Base-by-base conservation (phyloP, 129 eudicot genomes). In the Arctium minus region DNA sequence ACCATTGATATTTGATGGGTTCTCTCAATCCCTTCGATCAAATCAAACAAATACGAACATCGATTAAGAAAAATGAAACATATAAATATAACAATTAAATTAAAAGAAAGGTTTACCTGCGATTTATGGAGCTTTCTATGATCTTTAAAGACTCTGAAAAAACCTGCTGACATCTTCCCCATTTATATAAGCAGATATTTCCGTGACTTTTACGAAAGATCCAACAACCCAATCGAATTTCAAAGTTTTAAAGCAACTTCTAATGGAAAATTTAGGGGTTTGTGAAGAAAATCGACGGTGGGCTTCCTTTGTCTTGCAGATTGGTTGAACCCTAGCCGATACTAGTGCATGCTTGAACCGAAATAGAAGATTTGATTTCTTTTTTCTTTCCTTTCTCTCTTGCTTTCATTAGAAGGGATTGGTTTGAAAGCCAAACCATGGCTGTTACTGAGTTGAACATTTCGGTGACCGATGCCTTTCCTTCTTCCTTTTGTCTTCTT, bases 101-200 rank as follows among this genome's bases (percentile, higher is more conserved):
- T 18, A 33, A 75, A 3, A 3, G 67, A 60, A 60, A 60, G 68
- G 68, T 17, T 37, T 83, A 86, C 92, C 92, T 86, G 90, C 32
- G 86, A 86, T 70, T 42, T 67, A 53, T 31, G 72, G 44, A 53
- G 76, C 80, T 76, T 78, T 69, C 38, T 46, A 68, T 76, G 33
- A 35, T 77, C 53, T 79, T 85, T 82, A 29, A 74, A 56, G 74
- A 70, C 40, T 37, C 50, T 84, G 89, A 82, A 84, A 67, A 86
- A 88, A 35, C 89, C 89, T 75, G 53, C 77, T 31, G 78, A 81
- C 50, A 87, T 72, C 78, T 77, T 83, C 71, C 72, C 81, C 97
- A 92, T 79, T 85, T 84, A 70, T 74, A 87, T 83, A 82, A 10
- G 15, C 5, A 70, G 69, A 38, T 35, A 64, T 72, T 62, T 40